Conservation (phyloP, 179 eudicot species). For the Spinacia oleracea region DNA sequence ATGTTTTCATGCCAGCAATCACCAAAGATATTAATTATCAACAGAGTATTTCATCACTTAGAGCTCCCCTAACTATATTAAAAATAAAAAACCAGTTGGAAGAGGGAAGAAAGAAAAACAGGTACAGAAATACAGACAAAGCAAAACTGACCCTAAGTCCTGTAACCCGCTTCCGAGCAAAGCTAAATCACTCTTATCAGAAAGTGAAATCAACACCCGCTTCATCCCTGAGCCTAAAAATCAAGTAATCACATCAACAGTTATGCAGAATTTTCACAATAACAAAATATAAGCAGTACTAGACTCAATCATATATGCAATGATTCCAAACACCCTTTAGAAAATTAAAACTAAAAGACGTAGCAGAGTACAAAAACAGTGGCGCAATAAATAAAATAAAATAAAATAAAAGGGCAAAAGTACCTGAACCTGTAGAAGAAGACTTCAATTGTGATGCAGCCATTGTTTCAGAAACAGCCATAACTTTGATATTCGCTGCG, state of each 20-base stretch:
- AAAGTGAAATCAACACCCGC: constrained; percentile 76
- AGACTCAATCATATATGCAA: background rate
- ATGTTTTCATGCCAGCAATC: too few species aligned
- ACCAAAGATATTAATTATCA: too few species aligned
- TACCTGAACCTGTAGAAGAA: too few species aligned
- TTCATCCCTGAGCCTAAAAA: constrained; percentile 44
- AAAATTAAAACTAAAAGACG: background rate
- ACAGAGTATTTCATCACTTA: background rate
- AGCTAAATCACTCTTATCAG: constrained; percentile 72
- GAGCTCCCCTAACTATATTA: background rate
- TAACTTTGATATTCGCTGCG: too few species aligned
- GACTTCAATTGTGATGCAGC: too few species aligned
- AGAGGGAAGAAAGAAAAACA: background rate
- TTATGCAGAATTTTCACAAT: background rate
- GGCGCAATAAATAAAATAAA: too few species aligned
- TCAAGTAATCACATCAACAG: background rate
- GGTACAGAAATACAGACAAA: background rate
- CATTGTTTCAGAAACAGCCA: too few species aligned
- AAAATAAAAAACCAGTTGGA: background rate
- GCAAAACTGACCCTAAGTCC: constrained; percentile 66
- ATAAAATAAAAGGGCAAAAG: background rate
- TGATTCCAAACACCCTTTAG: background rate
- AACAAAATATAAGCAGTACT: background rate
- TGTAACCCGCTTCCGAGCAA: constrained; percentile 74
- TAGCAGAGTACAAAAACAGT: too few species aligned